phyloP scores from a whole-genome alignment of 148 eudicot genomes.

The Fallopia convolvulus region DNA sequence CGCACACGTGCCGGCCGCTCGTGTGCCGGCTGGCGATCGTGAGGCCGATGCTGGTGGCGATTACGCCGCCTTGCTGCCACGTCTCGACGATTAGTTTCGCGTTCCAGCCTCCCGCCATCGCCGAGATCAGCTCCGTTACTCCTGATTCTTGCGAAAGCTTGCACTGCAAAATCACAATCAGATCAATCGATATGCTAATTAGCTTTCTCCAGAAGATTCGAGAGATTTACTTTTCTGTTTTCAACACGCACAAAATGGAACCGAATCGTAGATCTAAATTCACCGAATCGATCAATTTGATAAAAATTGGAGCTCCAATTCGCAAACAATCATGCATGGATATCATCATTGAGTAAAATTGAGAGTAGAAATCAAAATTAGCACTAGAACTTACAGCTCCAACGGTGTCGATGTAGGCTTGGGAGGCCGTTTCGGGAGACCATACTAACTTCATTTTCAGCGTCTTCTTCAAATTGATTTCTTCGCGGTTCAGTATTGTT shows the following conservation, averaged over 20 bases:
- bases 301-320: neutral
- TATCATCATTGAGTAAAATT: neutral
- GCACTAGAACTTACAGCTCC: conserved; percentile 44
- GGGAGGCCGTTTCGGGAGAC: conserved; percentile 72
- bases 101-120: conserved; percentile 47
- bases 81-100: conserved; percentile 32
- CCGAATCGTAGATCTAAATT: neutral
- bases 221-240: too few relatives aligned
- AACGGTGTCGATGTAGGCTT: conserved; percentile 77
- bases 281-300: neutral
- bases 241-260: too few relatives aligned
- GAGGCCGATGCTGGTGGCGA: conserved; percentile 27
- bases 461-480: conserved; percentile 3
- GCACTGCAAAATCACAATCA: conserved; percentile 20
- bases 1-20: conserved; percentile 32
- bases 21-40: conserved; percentile 30
- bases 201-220: neutral
- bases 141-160: conserved; percentile 18
- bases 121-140: conserved; percentile 32
- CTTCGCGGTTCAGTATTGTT: neutral
- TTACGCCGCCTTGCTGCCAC: conserved; percentile 10
- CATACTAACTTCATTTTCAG: conserved; percentile 71
- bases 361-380: neutral
- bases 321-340: neutral
- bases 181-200: neutral